Evolutionary conservation across 2,329 filamentous ascomycete species (phyloP).

Genomic region (Nakataea oryzae): DNA sequence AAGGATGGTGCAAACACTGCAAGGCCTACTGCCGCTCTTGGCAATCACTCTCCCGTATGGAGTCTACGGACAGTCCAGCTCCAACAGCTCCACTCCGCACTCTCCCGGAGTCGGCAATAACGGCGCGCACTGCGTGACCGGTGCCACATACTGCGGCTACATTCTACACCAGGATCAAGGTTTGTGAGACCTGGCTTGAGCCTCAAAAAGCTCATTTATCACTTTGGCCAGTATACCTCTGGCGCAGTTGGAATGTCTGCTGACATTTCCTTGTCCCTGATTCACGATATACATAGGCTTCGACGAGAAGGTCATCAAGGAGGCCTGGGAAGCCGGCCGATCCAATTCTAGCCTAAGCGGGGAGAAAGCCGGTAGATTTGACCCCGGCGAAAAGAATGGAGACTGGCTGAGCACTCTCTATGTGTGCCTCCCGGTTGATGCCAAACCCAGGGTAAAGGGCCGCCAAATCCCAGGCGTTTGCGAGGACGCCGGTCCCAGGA

Average conservation of each 20-base stretch:
- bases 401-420: constrained; percentile 13
- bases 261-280: too few species aligned
- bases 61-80: neutral
- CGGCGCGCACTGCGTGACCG: constrained; percentile 9
- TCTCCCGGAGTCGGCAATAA: neutral
- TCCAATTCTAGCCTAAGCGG: constrained; percentile 11
- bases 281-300: constrained; percentile 7
- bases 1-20: neutral
- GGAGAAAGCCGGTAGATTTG: constrained; percentile 4
- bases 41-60: neutral
- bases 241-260: too few species aligned
- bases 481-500: neutral
- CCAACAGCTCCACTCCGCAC: neutral
- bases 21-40: neutral
- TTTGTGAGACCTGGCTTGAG: constrained; percentile 2
- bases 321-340: constrained; percentile 11
- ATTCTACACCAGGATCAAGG: constrained; percentile 14
- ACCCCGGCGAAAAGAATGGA: neutral
- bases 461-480: neutral
- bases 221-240: too few species aligned
- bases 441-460: constrained; percentile 3
- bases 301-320: constrained; percentile 11
- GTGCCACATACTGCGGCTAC: constrained; percentile 17
- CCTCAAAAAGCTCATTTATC: too few species aligned
- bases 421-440: constrained; percentile 12